These are phyloP conservation scores for Plasmopara halstedii DNA, from an alignment of 352 stramenopile genomes.

Conservation along the genomic window DNA sequence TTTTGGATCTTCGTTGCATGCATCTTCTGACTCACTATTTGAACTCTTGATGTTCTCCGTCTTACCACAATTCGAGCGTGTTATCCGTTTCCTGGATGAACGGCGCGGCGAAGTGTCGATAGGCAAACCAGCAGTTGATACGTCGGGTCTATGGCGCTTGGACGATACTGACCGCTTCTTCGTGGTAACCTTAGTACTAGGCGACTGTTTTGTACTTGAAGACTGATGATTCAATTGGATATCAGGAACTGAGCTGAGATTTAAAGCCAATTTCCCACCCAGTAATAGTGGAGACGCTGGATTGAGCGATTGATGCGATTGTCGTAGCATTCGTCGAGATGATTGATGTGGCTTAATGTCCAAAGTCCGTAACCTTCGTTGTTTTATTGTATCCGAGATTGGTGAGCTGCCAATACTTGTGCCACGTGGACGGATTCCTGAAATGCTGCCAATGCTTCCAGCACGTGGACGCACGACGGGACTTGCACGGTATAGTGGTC, in stretches of 20 bases:
- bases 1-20: conserved; percentile 29
- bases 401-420: conserved; percentile 8
- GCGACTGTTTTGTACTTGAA: conserved; percentile 8
- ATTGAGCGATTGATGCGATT: conserved; percentile 13
- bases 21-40: conserved; percentile 28
- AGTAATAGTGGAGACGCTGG: conserved; percentile 25
- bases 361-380: conserved; percentile 46
- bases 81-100: conserved; percentile 34
- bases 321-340: conserved; percentile 41
- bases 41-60: conserved; percentile 23
- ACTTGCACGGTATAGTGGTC: conserved; percentile 40
- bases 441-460: conserved; percentile 13
- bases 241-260: neutral
- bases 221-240: neutral
- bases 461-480: conserved; percentile 41
- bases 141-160: conserved; percentile 21
- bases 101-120: conserved; percentile 9
- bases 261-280: conserved; percentile 11
- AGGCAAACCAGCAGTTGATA: conserved; percentile 3
- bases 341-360: conserved; percentile 78
- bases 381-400: conserved; percentile 10
- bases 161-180: conserved; percentile 3
- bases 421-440: conserved; percentile 11
- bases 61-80: conserved; percentile 40
- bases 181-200: conserved; percentile 19